Percentiles rank a stretch among this genome's conserved stretches.
These are phyloP conservation scores for Trichopus zeylanicus DNA, from an alignment of 116 monocot species.

Conservation along the genomic window DNA sequence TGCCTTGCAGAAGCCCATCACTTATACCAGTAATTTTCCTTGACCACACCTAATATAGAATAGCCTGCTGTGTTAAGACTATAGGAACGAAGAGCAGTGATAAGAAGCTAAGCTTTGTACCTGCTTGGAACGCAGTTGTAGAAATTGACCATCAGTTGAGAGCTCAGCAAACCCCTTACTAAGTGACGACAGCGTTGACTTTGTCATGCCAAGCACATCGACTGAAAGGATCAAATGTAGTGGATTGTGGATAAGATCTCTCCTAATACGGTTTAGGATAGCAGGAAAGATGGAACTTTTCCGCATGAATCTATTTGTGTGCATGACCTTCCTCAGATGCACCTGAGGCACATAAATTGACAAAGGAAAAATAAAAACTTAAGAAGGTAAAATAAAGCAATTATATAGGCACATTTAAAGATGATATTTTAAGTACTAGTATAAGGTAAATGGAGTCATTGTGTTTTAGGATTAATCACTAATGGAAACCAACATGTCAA, in stretches of 20 bases:
- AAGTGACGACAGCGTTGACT: slow-evolving; percentile 85
- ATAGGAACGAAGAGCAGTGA: not conserved
- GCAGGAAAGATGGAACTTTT: slow-evolving; percentile 81
- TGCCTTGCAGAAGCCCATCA: slow-evolving; percentile 96
- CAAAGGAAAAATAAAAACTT: not conserved
- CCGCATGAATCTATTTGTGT: slow-evolving; percentile 63
- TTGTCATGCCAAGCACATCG: slow-evolving; percentile 94
- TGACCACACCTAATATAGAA: slow-evolving; percentile 68
- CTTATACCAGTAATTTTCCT: slow-evolving; percentile 94
- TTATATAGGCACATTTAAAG: not conserved
- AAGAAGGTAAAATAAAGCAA: not conserved
- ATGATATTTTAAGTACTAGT: not conserved
- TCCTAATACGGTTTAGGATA: slow-evolving; percentile 71
- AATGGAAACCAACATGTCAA: too few relatives aligned
- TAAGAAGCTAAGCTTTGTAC: slow-evolving; percentile 11
- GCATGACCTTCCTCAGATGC: slow-evolving; percentile 88
- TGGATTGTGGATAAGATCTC: slow-evolving; percentile 98
- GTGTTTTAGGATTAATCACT: too few relatives aligned
- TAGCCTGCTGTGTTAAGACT: not conserved
- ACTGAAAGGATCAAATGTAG: slow-evolving; percentile 93
- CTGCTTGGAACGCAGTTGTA: slow-evolving; percentile 91
- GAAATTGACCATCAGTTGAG: slow-evolving; percentile 92
- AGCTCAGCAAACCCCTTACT: slow-evolving; percentile 99
- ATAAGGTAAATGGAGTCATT: too few relatives aligned
- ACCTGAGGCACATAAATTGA: slow-evolving; percentile 29